Evolutionary conservation across 1,284 basidiomycete genomes (phyloP).

Genomic region (Naganishia cerealis): DNA sequence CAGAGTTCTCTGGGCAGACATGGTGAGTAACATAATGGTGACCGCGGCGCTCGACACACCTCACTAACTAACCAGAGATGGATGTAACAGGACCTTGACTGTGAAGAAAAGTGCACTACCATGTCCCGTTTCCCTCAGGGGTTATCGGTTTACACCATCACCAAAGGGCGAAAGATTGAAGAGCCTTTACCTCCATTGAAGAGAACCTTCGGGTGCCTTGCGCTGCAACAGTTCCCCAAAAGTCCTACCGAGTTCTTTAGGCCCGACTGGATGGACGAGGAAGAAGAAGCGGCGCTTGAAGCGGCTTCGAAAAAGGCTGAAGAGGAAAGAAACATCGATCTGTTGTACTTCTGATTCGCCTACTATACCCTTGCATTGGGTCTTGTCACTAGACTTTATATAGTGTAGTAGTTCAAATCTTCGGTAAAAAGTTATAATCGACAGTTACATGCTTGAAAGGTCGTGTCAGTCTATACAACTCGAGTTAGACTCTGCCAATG

Average conservation of each 20-base stretch:
- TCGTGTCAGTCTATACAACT: slow-evolving; percentile 8
- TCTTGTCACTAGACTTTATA: neutral
- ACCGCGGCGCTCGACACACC: no score
- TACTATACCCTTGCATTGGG: neutral
- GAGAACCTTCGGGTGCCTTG: neutral
- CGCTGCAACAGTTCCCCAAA: neutral
- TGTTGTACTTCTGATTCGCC: neutral
- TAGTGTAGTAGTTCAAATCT: neutral
- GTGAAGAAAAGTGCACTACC: no score
- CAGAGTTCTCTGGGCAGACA: neutral
- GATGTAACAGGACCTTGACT: neutral
- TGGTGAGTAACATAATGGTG: neutral
- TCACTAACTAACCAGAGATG: neutral
- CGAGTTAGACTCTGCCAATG: slow-evolving; percentile 13
- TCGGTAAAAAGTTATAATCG: neutral
- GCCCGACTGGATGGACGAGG: neutral
- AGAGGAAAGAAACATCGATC: neutral
- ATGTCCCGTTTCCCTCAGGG: neutral
- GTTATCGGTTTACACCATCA: neutral
- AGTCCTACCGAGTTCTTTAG: neutral
- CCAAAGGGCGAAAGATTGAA: neutral
- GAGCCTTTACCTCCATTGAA: neutral
- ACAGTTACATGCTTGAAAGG: neutral
- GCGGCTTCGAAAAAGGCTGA: neutral
- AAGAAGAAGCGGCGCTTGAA: neutral